Evolutionary conservation across 1,284 basidiomycete genomes (phyloP), one percentile per base, ranked within the genome.

Genomic region (Sanghuangporus weigelae): DNA sequence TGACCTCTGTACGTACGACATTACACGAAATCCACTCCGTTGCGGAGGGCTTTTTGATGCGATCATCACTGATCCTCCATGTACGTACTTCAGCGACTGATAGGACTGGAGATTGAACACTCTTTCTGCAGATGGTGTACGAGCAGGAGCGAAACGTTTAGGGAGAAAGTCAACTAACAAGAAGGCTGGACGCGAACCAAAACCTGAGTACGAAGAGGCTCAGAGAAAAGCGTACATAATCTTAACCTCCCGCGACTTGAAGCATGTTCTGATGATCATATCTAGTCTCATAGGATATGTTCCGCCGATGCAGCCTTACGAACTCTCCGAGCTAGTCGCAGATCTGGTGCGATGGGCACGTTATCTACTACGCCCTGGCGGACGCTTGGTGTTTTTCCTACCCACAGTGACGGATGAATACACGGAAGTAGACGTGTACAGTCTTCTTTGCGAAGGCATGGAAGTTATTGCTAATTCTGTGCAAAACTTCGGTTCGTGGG

Each of bases 401-500:
- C 96, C 95, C 0, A 96, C 95, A 0, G 90, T 96, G 21, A 93
- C 86, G 14, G 94, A 95, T 57, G 90, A 95, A 62, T 98, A 95
- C 72, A 85, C 89, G 67, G 90, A 93, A 68, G 79, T 96, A 1
- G 95, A 98, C 71, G 79, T 97, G 1, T 74, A 84, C 36, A 80
- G 86, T 0, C 81, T 87, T 77, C 74, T 89, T 2, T 90, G 89
- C 68, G 88, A 92, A 40, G 95, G 95, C 0, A 95, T 99, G 89
- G 87, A 87, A 69, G 76, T 95, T 14, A 82, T 95, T 36, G 89
- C 91, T 0, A 97, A 98, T 72, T 95, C 92, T 50, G 76, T 95
- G 68, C 96, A 99, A 75, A 89, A 93, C 72, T 99, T 98, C 73
- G 96, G 95, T 12, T 90, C 89, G 44, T 99, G 96, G 96, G 95